Evolutionary conservation across 176 grass and related monocot species (phyloP).

Genomic region (Carex cristatella): DNA sequence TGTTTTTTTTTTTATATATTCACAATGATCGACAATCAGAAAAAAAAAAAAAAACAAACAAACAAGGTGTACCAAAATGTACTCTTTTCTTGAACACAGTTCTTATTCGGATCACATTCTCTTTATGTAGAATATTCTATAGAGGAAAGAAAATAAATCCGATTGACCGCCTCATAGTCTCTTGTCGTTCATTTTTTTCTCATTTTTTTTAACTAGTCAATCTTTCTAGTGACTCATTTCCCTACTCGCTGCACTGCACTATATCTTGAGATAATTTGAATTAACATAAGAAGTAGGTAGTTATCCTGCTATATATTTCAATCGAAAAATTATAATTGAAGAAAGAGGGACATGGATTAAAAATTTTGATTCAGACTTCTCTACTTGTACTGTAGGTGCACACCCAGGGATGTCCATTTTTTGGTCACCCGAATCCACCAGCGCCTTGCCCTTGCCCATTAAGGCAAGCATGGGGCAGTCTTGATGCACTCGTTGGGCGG

Average conservation of each 20-base stretch:
- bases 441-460: constrained; percentile 84
- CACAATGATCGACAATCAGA: not conserved
- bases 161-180: not conserved
- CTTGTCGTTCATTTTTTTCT: not conserved
- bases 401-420: constrained; percentile 64
- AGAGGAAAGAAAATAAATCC: not conserved
- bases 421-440: constrained; percentile 66
- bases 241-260: not conserved
- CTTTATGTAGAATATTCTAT: not conserved
- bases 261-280: not conserved
- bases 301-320: not conserved
- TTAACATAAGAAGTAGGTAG: not conserved
- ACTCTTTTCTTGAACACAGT: not conserved
- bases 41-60: not conserved
- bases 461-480: constrained; percentile 88
- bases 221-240: not conserved
- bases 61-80: not conserved
- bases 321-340: not conserved
- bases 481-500: constrained; percentile 82
- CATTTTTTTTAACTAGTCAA: not conserved
- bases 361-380: no score
- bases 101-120: not conserved
- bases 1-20: not conserved
- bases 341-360: not conserved
- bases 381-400: constrained; percentile 27